These are phyloP conservation scores for Sarocladium strictum DNA, from an alignment of 2,329 filamentous ascomycete species.

Conservation along the genomic window DNA sequence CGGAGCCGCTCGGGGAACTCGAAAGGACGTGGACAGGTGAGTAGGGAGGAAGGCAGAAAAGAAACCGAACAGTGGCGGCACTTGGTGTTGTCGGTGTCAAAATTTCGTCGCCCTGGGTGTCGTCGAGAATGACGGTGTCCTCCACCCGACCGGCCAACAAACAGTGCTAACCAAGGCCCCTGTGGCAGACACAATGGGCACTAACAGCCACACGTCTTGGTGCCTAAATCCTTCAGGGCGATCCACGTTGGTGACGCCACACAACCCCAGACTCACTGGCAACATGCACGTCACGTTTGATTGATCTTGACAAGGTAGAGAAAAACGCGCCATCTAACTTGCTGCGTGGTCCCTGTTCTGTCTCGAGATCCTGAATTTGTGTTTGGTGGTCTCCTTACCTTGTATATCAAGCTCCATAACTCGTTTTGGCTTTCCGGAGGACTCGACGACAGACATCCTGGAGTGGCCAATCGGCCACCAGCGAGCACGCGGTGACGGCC, in stretches of 20 bases:
- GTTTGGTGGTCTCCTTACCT: too few relatives aligned
- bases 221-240: background rate
- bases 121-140: background rate
- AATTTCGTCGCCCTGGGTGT: conserved; percentile 5
- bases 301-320: background rate
- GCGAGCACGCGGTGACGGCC: background rate
- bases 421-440: too few relatives aligned
- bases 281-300: background rate
- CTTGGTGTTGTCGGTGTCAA: conserved; percentile 7
- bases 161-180: background rate
- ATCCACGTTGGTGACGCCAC: background rate
- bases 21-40: background rate
- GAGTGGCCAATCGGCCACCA: too few relatives aligned
- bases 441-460: too few relatives aligned
- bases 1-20: conserved; percentile 1
- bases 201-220: conserved; percentile 5
- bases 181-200: background rate
- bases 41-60: background rate
- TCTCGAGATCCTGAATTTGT: too few relatives aligned
- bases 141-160: background rate
- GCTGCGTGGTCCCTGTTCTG: too few relatives aligned
- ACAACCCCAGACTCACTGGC: background rate
- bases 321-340: too few relatives aligned
- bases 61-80: conserved; percentile 3
- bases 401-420: too few relatives aligned